Conservation (phyloP, 2,329 filamentous ascomycete genomes). For the Dactylellina haptotyla region DNA sequence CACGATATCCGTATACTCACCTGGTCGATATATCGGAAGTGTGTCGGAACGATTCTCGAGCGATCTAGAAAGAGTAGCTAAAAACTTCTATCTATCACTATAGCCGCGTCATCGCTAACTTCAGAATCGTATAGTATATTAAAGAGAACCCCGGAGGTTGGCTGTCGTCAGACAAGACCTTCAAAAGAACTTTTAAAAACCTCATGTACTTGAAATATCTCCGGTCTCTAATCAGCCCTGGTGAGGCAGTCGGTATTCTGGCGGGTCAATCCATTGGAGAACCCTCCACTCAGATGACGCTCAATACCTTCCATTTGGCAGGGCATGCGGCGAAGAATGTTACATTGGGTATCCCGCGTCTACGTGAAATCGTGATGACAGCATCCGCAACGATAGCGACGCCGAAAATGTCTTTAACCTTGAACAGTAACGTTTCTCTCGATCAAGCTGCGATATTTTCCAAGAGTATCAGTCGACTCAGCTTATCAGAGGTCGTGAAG, state of each 20-base stretch:
- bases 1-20: slow-evolving; percentile 57
- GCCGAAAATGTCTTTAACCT: slow-evolving; percentile 84
- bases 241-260: slow-evolving; percentile 95
- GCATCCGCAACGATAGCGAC: slow-evolving; percentile 89
- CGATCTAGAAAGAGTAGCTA: slow-evolving; percentile 70
- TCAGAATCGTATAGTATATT: slow-evolving; percentile 69
- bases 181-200: slow-evolving; percentile 79
- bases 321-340: slow-evolving; percentile 99
- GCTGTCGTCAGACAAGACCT: slow-evolving; percentile 24
- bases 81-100: slow-evolving; percentile 10
- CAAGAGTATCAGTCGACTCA: slow-evolving; percentile 88
- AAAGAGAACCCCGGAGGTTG: slow-evolving; percentile 75
- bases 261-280: slow-evolving; percentile 97
- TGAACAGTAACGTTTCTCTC: slow-evolving; percentile 76
- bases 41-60: slow-evolving; percentile 81
- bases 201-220: slow-evolving; percentile 93
- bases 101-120: slow-evolving; percentile 52
- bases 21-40: slow-evolving; percentile 57
- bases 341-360: slow-evolving; percentile 94
- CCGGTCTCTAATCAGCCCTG: slow-evolving; percentile 88
- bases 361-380: slow-evolving; percentile 98
- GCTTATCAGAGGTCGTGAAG: slow-evolving; percentile 84
- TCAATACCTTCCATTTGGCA: slow-evolving; percentile 99
- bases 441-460: slow-evolving; percentile 81
- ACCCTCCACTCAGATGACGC: slow-evolving; percentile 97